Base-by-base conservation (phyloP, 2,329 filamentous ascomycete genomes). In the Xenoacremonium recifei region DNA sequence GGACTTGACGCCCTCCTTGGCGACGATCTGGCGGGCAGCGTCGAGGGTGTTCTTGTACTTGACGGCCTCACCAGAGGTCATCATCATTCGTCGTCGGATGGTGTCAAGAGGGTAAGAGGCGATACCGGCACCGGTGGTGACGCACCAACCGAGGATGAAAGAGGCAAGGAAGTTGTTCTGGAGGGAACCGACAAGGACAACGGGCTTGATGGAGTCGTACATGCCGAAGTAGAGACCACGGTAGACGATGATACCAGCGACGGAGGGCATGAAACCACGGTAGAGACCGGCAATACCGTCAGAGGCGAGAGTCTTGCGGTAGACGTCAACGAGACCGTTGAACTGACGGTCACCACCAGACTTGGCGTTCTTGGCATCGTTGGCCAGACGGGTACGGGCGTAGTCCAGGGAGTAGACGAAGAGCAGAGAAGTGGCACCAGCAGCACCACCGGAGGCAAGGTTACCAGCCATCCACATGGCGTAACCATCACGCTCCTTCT, bases 391-490 rank as follows among this genome's bases (percentile, higher is more conserved):
- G 68, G 93, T 99, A 96, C 93, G 93, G 78, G 93, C 93, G 80
- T 97, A 99, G 79, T 99, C 93, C 71, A 99, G 89, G 57, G 93
- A 99, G 90, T 99, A 99, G 84, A 99, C 93, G 86, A 99, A 99
- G 67, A 97, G 84, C 66, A 99, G 90, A 60, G 93, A 99, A 70
- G 93, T 99, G 80, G 93, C 93, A 96, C 93, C 93, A 72, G 93
- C 93, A 73, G 58, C 90, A 96, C 93, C 93, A 89, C 93, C 93
- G 67, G 93, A 99, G 71, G 93, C 93, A 78, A 99, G 81, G 89
- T 99, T 99, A 84, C 93, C 93, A 61, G 80, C 82, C 93, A 99
- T 97, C 93, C 93, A 99, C 87, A 91, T 90, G 71, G 77, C 80
- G 76, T 99, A 99, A 68, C 93, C 93, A 74, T 99, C 93, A 77